phyloP scores from a whole-genome alignment of 2,329 filamentous ascomycete species.

The Septoria petroselini region DNA sequence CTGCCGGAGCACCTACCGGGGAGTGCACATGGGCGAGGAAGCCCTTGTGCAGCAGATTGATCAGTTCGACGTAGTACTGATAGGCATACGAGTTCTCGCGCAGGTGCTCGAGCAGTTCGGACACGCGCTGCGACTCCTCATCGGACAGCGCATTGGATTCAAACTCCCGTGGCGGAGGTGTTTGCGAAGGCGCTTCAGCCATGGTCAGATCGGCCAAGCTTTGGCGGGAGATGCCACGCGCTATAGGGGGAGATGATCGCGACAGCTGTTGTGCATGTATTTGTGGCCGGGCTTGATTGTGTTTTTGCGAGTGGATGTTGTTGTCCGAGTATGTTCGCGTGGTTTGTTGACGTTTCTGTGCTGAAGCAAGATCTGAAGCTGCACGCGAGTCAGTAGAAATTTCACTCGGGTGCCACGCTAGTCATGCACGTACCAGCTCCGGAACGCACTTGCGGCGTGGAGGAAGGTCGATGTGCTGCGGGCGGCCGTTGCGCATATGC shows the following conservation, averaged over 20 bases:
- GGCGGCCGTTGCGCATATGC: constrained; percentile 24
- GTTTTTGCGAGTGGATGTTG: constrained; percentile 30
- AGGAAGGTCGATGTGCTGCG: constrained; percentile 41
- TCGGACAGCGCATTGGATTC: constrained; percentile 44
- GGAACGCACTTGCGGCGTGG: constrained; percentile 49
- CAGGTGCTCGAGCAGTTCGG: constrained; percentile 44
- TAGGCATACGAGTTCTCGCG: constrained; percentile 51
- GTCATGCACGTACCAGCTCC: constrained; percentile 42
- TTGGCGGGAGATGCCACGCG: constrained; percentile 43
- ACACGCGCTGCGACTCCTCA: constrained; percentile 45
- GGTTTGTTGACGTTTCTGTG: constrained; percentile 47
- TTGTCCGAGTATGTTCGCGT: constrained; percentile 37
- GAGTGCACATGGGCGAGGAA: constrained; percentile 43
- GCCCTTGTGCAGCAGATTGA: constrained; percentile 50
- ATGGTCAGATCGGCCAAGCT: constrained; percentile 48
- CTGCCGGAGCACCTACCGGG: constrained; percentile 27
- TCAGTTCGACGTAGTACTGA: constrained; percentile 48
- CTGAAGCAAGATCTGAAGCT: constrained; percentile 46
- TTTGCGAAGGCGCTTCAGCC: constrained; percentile 46
- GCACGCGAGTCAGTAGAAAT: constrained; percentile 19
- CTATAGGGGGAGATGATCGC: constrained; percentile 35
- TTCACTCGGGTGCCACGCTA: neutral
- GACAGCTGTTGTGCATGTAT: constrained; percentile 18
- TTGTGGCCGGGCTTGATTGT: constrained; percentile 35
- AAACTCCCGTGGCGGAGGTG: constrained; percentile 44